Conservation (phyloP, 177 flowering plant species). For the Tripterygium wilfordii region DNA sequence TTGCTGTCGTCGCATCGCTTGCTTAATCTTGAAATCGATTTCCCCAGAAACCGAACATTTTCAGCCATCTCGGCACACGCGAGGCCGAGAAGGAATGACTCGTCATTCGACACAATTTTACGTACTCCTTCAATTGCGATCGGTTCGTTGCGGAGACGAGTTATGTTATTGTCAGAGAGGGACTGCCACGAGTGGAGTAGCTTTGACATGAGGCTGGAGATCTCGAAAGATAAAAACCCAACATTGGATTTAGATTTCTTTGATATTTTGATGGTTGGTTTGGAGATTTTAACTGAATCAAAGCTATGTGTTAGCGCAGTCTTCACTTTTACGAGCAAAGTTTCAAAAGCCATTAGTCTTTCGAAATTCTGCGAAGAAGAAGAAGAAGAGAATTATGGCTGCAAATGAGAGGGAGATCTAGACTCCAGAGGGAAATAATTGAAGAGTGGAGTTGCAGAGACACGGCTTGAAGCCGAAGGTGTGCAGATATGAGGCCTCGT, state of each 20-base stretch:
- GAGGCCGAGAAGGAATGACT: conserved; percentile 60
- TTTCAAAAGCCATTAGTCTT: conserved; percentile 82
- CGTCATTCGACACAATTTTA: conserved; percentile 81
- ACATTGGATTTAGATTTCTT: conserved; percentile 38
- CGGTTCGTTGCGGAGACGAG: conserved; percentile 42
- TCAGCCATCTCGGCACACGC: conserved; percentile 78
- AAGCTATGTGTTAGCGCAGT: conserved; percentile 34
- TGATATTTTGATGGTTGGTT: conserved; percentile 1
- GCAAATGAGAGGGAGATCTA: too few species aligned
- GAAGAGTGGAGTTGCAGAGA: too few species aligned
- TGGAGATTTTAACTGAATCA: conserved; percentile 26
- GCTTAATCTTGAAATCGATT: conserved; percentile 39
- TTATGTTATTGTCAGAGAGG: conserved; percentile 54
- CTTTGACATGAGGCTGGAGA: too few species aligned
- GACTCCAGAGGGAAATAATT: too few species aligned
- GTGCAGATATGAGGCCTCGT: too few species aligned
- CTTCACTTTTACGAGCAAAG: conserved; percentile 68
- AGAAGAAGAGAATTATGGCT: too few species aligned
- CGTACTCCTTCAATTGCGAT: conserved; percentile 68
- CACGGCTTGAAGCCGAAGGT: too few species aligned
- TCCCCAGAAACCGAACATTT: conserved; percentile 35
- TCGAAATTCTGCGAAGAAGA: too few species aligned
- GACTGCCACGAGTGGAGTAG: conserved; percentile 69
- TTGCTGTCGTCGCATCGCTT: conserved; percentile 31
- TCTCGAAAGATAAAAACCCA: conserved; percentile 75